These are phyloP conservation scores for Pulicaria dysenterica DNA, from an alignment of 129 eudicot species.

Conservation along the genomic window DNA sequence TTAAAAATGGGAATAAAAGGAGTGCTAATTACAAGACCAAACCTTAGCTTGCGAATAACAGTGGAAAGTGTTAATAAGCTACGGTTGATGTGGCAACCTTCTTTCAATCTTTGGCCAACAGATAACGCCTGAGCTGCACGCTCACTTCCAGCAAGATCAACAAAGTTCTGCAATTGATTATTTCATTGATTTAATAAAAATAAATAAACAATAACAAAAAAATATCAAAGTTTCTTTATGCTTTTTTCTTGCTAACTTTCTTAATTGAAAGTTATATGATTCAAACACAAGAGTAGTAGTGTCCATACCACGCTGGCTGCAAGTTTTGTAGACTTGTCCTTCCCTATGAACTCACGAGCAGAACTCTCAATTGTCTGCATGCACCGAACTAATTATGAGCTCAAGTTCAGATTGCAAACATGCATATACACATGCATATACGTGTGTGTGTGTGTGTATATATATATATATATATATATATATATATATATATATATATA, in stretches of 20 bases:
- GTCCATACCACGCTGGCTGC: constrained; percentile 91
- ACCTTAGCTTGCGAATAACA: constrained; percentile 98
- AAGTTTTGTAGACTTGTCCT: constrained; percentile 89
- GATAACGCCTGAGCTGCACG: constrained; percentile 97
- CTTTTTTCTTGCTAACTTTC: background rate
- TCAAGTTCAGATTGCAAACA: background rate
- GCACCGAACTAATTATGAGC: constrained; percentile 23
- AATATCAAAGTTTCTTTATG: background rate
- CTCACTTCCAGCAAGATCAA: constrained; percentile 99
- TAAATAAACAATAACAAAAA: background rate
- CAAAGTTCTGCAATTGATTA: constrained; percentile 67
- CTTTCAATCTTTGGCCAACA: constrained; percentile 90
- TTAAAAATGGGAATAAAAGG: background rate
- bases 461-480: too few species aligned
- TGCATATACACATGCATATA: background rate
- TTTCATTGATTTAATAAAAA: background rate
- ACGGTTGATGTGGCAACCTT: constrained; percentile 98
- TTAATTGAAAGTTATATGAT: background rate
- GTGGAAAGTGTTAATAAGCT: constrained; percentile 89
- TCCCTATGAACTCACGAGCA: constrained; percentile 94
- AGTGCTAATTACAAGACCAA: background rate
- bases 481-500: too few species aligned
- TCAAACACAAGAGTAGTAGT: constrained; percentile 9
- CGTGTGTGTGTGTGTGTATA: background rate
- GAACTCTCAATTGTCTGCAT: constrained; percentile 99